These are phyloP conservation scores for Phytopythium boreale DNA, from an alignment of 352 stramenopile species.

Conservation along the genomic window DNA sequence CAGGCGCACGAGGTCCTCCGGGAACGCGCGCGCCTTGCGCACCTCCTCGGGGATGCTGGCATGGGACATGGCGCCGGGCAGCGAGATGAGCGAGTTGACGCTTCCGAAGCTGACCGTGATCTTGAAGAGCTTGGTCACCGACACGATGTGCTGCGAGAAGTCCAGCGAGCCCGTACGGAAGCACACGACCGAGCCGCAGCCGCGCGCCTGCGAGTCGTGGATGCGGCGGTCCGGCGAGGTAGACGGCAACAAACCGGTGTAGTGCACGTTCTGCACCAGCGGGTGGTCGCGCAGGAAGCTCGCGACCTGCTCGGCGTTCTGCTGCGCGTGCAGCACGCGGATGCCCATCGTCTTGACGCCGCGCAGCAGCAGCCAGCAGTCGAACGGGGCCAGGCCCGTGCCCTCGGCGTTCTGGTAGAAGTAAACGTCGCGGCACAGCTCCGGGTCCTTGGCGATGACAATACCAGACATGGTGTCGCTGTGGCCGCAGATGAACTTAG, in stretches of 20 bases:
- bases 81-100: slow-evolving; percentile 91
- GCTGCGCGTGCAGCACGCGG: slow-evolving; percentile 74
- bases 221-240: slow-evolving; percentile 68
- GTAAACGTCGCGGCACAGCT: slow-evolving; percentile 81
- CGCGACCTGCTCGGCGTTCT: slow-evolving; percentile 90
- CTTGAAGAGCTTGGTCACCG: slow-evolving; percentile 93
- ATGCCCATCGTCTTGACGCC: slow-evolving; percentile 90
- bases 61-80: slow-evolving; percentile 95
- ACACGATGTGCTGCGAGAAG: slow-evolving; percentile 89
- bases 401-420: slow-evolving; percentile 91
- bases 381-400: slow-evolving; percentile 87
- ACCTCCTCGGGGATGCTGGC: slow-evolving; percentile 92
- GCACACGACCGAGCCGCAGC: slow-evolving; percentile 87
- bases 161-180: slow-evolving; percentile 87
- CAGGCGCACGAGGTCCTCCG: slow-evolving; percentile 92
- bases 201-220: slow-evolving; percentile 82
- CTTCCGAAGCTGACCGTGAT: slow-evolving; percentile 93
- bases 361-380: slow-evolving; percentile 87
- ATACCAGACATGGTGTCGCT: slow-evolving; percentile 95
- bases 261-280: slow-evolving; percentile 86
- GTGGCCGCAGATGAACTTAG: slow-evolving; percentile 98
- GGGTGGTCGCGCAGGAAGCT: slow-evolving; percentile 86
- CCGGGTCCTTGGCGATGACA: slow-evolving; percentile 83
- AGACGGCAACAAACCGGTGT: slow-evolving; percentile 85
- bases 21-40: slow-evolving; percentile 87